Base-by-base conservation (phyloP, 768 basidiomycete genomes). In the Termitomyces sp. region DNA sequence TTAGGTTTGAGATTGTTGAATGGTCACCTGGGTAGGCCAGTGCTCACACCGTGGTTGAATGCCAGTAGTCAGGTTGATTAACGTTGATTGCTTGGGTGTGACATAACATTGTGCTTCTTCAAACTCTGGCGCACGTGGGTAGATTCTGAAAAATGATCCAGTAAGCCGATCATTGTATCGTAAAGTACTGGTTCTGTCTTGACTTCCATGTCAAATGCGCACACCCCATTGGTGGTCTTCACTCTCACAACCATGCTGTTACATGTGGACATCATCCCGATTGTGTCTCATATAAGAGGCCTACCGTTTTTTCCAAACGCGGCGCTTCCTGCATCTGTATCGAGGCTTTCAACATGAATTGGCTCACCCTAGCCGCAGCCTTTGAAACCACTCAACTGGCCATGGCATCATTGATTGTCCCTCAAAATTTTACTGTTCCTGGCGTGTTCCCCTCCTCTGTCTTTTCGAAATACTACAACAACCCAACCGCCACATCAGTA, bases 391-490 rank as follows among this genome's bases (percentile, higher is more conserved):
- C 56, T 28, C 45, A 40, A n/a, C 2, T 53, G 41, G 56, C 51
- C 8, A 22, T 54, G 5, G 62, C 60, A 32, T 60, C 60, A 7
- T 55, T 61, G n/a, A 70, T 72, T 40, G 57, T 60, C 26, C 74
- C 68, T 8, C 76, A 80, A 3, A 77, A 76, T 2, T 85, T 78
- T 62, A 80, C 84, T 3, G 85, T 68, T 6, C 78, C 83, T 4
- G 86, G 85, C 30, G 62, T 70, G 3, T 88, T 88, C 66, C 87
- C 88, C 1, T 85, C 85, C 1, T 79, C 83, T 5, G 69, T 77
- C 38, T 90, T 82, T 66, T 64, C 72, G n/a, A 65, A 73, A 49
- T 90, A 89, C 66, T 88, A 83, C 70, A 89, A 88, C 66, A 70
- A 78, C 59, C 87, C 88, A 34, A 89, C 86, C 1, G 84, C 80